Evolutionary conservation across 1,284 basidiomycete genomes (phyloP), one percentile per base, ranked within the genome.

Genomic region (Fistulinella staudtii): DNA sequence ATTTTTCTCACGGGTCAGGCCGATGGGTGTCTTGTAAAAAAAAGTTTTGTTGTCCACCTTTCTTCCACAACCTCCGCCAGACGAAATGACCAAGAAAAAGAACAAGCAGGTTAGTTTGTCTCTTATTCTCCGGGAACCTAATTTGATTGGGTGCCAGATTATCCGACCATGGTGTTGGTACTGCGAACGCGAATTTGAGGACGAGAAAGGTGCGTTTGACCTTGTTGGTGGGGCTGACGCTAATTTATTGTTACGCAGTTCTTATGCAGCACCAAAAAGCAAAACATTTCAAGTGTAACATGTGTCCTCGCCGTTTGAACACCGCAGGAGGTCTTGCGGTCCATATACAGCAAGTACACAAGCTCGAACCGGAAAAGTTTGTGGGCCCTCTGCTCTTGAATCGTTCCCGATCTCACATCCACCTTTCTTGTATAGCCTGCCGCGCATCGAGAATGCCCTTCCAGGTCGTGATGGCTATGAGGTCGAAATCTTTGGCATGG

Each of bases 401-500:
- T 24, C 20, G 2, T 27, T 24, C 0, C 36, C 27, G 41, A 51
- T 46, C 47, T 52, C 30, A 46, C 31, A 47, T 28, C 35, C 23
- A 45, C 38, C 18, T 4, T 39, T 10, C n/a, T 37, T 17, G n/a
- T 6, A 3, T 41, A 87, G 83, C 50, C 71, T 85, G 22, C 82
- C 75, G 39, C 91, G 93, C 22, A 90, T 99, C 25, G 94, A 97
- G 47, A 99, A 98, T 65, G 94, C 95, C 0, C 73, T 99, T 0
- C 93, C 94, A 3, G 95, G 93, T 8, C 82, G 96, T 31, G 95
- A 97, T 68, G 93, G 94, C 2, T 98, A 98, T 61, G 95, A 98
- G 64, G 88, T 99, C 41, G 96, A 99, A 68, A 99, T 99, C 47
- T 99, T 98, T 60, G 95, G 96, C 21, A 99, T 99, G 96, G 94